Percentiles rank a stretch among this genome's conserved stretches.
These are phyloP conservation scores for Corchorus olitorius DNA, from an alignment of 345 rosid species.

Conservation along the genomic window DNA sequence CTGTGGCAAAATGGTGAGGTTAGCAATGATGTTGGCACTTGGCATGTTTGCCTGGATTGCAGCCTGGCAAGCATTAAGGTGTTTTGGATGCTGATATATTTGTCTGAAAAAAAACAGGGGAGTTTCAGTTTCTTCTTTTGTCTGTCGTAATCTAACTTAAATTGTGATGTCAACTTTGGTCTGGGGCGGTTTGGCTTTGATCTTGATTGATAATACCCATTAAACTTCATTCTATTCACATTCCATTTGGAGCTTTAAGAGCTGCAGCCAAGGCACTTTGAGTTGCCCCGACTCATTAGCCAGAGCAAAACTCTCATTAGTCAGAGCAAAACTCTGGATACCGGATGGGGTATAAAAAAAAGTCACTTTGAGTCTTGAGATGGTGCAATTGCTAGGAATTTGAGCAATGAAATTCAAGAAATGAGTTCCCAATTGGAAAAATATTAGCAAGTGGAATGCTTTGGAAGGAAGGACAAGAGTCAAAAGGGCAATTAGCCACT, in stretches of 20 bases:
- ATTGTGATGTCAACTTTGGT: background rate
- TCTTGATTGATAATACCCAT: background rate
- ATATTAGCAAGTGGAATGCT: background rate
- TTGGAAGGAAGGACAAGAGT: background rate
- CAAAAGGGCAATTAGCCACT: background rate
- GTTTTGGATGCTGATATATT: background rate
- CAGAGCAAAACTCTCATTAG: too few species aligned
- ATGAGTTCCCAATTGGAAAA: background rate
- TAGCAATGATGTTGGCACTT: background rate
- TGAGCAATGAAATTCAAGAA: background rate
- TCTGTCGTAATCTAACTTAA: background rate
- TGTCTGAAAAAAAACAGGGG: background rate
- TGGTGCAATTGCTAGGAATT: background rate
- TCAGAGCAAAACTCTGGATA: too few species aligned
- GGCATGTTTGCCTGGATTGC: background rate
- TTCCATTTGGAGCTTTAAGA: background rate
- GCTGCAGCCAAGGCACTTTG: too few species aligned
- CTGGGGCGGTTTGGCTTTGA: background rate
- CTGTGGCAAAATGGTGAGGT: background rate
- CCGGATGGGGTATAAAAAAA: too few species aligned
- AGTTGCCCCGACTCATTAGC: too few species aligned
- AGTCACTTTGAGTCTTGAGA: background rate
- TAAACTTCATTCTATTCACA: background rate
- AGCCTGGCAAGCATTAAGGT: background rate
- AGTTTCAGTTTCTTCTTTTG: background rate